Evolutionary conservation across 1,139 yeast species (phyloP), one percentile per base, ranked within the genome.

Genomic region (Yamadazyma songkhlaensis): DNA sequence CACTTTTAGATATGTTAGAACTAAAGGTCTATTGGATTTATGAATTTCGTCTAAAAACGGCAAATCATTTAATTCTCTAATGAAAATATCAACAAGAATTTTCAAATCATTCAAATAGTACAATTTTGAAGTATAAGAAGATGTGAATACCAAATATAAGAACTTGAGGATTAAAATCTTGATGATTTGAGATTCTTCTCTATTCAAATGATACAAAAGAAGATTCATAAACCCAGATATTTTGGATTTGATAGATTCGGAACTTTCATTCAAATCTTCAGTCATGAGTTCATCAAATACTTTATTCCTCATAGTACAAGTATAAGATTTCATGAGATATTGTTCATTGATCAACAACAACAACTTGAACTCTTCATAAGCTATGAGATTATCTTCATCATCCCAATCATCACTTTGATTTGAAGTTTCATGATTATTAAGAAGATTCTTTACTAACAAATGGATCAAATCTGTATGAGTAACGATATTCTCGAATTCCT

Each of bases 61-160:
- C 35, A 88, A 60, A 53, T 89, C 80, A 46, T 77, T 76, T 39
- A 90, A 67, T 56, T 90, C 96, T 40, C 97, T 66, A 4, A 89
- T 72, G 38, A 90, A 71, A 7, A 92, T 88, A 49, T 89, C 96
- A n/a, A 85, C 79, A 43, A 92, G 72, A 5, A 92, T 95, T 51
- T 84, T 80, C 42, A 90, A 63, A 57, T 92, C 98, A 53, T 92
- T 92, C 43, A 86, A 67, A 55, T 92, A 92, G 37, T 85, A 76
- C 43, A 82, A 72, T 37, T 84, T 85, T 29, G 79, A 67, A 0
- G 92, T 81, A 35, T 67, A 65, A 0, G 80, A 70, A 9, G 84
- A 77, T 3, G 92, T 81, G 59, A 90, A 80, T 1, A 89, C 74
- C 41, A 86, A 61, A 56, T 86, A 88, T 10, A 90, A 62, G 40